Evolutionary conservation across 1,284 basidiomycete species (phyloP).

Genomic region (Mycena citricolor): DNA sequence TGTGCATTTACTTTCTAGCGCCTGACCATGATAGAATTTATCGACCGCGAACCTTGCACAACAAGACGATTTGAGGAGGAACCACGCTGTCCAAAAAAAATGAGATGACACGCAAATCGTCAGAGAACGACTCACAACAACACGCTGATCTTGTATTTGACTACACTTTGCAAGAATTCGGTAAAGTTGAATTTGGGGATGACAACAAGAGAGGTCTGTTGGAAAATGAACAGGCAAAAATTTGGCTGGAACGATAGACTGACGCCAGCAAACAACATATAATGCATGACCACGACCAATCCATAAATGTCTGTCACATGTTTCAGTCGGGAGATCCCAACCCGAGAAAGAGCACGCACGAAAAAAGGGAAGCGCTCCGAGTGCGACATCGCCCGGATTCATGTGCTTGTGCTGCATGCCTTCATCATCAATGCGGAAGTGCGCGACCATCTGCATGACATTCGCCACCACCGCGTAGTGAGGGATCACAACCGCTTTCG

Average conservation of each 20-base stretch:
- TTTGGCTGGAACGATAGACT: constrained; percentile 19
- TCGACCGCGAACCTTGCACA: constrained; percentile 24
- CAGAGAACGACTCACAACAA: constrained; percentile 37
- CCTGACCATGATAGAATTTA: background rate
- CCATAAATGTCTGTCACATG: constrained; percentile 46
- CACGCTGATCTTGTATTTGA: constrained; percentile 37
- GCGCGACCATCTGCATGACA: constrained; percentile 56
- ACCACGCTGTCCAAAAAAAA: constrained; percentile 24
- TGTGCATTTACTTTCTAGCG: constrained; percentile 22
- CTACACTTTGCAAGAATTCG: constrained; percentile 39
- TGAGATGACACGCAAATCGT: background rate
- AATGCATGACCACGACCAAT: constrained; percentile 47
- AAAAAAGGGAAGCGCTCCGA: constrained; percentile 47
- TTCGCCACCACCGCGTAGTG: constrained; percentile 71
- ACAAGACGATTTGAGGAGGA: constrained; percentile 26
- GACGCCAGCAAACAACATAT: constrained; percentile 43
- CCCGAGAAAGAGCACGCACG: constrained; percentile 32
- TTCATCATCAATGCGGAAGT: constrained; percentile 47
- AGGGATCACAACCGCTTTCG: constrained; percentile 66
- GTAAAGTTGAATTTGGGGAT: constrained; percentile 46
- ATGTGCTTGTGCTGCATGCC: constrained; percentile 31
- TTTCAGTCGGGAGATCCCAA: constrained; percentile 6
- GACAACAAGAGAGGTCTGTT: constrained; percentile 41
- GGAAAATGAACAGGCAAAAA: constrained; percentile 4
- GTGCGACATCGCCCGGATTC: constrained; percentile 44